Conservation (phyloP, 83 land plant species). For the Thuja plicata region DNA sequence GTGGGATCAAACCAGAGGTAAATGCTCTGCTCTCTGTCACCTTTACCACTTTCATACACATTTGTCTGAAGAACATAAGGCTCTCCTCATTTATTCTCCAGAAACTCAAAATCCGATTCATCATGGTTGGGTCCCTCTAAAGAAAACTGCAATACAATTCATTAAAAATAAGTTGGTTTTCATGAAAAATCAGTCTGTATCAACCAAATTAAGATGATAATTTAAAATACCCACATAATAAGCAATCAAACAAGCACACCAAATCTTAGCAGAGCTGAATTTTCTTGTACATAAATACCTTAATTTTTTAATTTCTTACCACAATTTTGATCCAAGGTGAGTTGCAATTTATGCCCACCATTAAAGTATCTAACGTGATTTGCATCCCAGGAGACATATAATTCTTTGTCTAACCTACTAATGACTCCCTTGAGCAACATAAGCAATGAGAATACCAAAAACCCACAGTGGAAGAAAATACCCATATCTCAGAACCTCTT, state of each 20-base stretch:
- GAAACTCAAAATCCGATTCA: constrained; percentile 69
- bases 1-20: constrained; percentile 76
- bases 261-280: too few relatives aligned
- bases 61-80: constrained; percentile 63
- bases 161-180: neutral
- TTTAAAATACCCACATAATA: too few relatives aligned
- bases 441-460: neutral
- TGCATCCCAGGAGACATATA: too few relatives aligned
- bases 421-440: neutral
- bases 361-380: too few relatives aligned
- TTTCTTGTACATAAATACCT: too few relatives aligned
- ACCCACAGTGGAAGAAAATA: too few relatives aligned
- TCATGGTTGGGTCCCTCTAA: constrained; percentile 14
- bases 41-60: constrained; percentile 51
- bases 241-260: too few relatives aligned
- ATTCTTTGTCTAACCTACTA: too few relatives aligned
- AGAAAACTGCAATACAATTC: neutral
- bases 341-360: too few relatives aligned
- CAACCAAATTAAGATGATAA: neutral
- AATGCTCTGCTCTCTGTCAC: constrained; percentile 52
- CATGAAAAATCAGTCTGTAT: neutral
- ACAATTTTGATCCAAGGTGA: too few relatives aligned
- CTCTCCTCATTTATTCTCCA: constrained; percentile 56
- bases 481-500: too few relatives aligned
- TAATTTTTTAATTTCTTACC: too few relatives aligned